These are phyloP conservation scores for Paraglomus occultum DNA, from an alignment of 192 early-diverging fungal genomes.

Conservation along the genomic window DNA sequence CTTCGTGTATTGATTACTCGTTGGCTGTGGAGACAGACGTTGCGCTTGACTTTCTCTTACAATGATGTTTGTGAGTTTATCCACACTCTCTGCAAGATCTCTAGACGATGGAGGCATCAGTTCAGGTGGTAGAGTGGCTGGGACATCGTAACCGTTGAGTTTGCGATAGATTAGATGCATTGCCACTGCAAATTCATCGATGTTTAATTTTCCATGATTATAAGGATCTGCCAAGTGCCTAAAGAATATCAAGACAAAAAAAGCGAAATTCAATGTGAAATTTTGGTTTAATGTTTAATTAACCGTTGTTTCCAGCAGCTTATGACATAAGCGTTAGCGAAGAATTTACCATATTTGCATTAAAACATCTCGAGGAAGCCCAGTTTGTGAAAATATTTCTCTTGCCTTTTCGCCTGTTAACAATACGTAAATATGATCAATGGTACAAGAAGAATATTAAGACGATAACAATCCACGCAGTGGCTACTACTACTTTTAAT, in stretches of 20 bases:
- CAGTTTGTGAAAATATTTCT: conserved; percentile 73
- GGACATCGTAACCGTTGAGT: conserved; percentile 79
- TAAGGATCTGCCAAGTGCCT: conserved; percentile 78
- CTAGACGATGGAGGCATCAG: conserved; percentile 84
- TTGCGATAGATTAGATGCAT: conserved; percentile 96
- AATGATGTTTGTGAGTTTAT: conserved; percentile 62
- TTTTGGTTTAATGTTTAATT: not conserved
- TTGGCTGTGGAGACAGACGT: conserved; percentile 25
- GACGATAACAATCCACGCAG: not conserved
- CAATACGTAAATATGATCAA: conserved; percentile 8
- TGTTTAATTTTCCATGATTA: conserved; percentile 84
- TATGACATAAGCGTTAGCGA: not conserved
- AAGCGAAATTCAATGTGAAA: conserved; percentile 11
- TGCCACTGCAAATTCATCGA: conserved; percentile 94
- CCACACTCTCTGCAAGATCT: conserved; percentile 70
- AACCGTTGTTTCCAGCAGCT: no score
- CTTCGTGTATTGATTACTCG: conserved; percentile 15
- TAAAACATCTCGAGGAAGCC: conserved; percentile 64
- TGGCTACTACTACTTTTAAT: not conserved
- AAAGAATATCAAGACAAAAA: not conserved
- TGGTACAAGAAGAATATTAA: not conserved
- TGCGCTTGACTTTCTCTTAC: conserved; percentile 53
- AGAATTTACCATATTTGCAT: conserved; percentile 69
- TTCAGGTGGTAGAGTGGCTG: conserved; percentile 74
- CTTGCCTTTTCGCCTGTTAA: conserved; percentile 57